A percentile compares a stretch with the other conserved stretches of the same genome.
These are phyloP conservation scores for Paramecium tetraurelia DNA, from an alignment of 73 alveolate species.

Conservation along the genomic window DNA sequence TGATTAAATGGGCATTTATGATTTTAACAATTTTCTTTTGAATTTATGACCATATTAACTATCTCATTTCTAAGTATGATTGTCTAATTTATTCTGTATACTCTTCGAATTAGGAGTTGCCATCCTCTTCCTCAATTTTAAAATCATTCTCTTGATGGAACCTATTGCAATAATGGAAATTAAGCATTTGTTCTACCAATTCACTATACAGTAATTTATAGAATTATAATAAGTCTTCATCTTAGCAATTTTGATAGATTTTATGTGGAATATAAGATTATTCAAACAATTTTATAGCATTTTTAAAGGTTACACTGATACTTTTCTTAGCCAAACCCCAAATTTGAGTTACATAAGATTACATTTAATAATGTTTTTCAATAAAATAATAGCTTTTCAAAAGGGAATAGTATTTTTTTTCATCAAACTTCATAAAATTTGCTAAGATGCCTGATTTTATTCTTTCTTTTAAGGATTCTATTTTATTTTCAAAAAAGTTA, in stretches of 20 bases:
- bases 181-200: not conserved
- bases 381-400: conserved; percentile 32
- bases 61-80: conserved; percentile 32
- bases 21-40: not conserved
- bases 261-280: not conserved
- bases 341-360: not conserved
- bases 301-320: not conserved
- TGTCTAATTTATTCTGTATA: conserved; percentile 3
- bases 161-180: conserved; percentile 22
- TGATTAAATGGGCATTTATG: not conserved
- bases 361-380: conserved; percentile 42
- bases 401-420: not conserved
- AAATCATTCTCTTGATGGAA: not conserved
- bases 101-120: not conserved
- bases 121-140: not conserved
- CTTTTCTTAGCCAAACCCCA: conserved; percentile 36
- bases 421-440: conserved; percentile 27
- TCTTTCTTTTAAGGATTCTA: conserved; percentile 27
- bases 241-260: not conserved
- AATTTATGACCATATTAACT: not conserved
- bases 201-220: not conserved
- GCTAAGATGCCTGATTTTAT: not conserved
- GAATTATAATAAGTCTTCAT: not conserved
- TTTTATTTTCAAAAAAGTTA: conserved; percentile 33
- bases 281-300: not conserved